phyloP scores from a whole-genome alignment of 1,284 basidiomycete species.

The Boletus semigastroideus region DNA sequence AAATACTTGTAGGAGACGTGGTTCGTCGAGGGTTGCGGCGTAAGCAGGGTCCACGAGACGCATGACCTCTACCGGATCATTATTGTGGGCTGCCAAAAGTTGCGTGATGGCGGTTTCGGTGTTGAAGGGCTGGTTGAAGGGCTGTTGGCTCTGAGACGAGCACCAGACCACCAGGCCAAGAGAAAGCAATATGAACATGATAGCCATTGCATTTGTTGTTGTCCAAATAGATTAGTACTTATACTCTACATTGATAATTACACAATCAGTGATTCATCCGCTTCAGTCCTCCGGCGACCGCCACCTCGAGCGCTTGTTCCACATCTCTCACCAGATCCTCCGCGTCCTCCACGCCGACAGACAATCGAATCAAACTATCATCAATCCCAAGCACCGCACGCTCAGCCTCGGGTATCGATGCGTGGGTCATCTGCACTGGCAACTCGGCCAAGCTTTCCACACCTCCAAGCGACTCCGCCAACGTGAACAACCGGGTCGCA shows the following conservation, averaged over 20 bases:
- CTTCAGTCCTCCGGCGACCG: conserved; percentile 26
- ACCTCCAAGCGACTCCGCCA: conserved; percentile 91
- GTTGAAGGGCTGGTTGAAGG: neutral
- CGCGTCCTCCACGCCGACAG: conserved; percentile 87
- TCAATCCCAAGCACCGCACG: conserved; percentile 75
- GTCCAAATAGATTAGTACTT: no score
- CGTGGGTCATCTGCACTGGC: conserved; percentile 86
- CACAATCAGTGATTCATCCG: neutral
- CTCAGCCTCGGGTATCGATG: conserved; percentile 70
- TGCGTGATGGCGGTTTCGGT: neutral
- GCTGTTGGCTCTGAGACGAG: neutral
- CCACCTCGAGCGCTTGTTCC: conserved; percentile 62
- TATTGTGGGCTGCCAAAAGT: conserved; percentile 8
- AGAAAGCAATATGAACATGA: conserved; percentile 2
- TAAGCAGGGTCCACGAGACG: conserved; percentile 17
- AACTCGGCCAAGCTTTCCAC: conserved; percentile 90
- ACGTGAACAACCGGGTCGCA: conserved; percentile 68
- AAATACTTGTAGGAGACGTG: conserved; percentile 22
- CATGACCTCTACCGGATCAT: conserved; percentile 23
- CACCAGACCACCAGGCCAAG: neutral
- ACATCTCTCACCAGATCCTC: conserved; percentile 81
- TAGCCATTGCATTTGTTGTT: neutral
- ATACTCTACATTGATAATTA: neutral
- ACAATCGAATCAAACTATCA: conserved; percentile 78
- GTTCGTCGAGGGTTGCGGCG: conserved; percentile 20